Evolutionary conservation across 176 grass and related monocot species (phyloP).

Genomic region (Rhynchospora pubera): DNA sequence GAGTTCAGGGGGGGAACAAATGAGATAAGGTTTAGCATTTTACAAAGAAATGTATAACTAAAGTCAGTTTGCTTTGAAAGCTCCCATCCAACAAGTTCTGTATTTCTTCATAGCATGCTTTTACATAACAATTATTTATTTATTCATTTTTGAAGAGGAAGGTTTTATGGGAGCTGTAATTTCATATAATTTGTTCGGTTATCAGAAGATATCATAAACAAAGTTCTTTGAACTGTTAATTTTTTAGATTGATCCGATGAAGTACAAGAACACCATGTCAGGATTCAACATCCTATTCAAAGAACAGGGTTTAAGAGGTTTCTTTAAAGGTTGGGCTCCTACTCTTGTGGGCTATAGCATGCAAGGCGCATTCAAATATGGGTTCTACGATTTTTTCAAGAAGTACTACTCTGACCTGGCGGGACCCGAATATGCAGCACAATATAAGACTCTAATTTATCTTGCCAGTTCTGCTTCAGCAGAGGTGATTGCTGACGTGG

Average conservation of each 20-base stretch:
- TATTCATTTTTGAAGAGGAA: too few species aligned
- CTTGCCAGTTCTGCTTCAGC: constrained; percentile 64
- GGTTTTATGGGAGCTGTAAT: too few species aligned
- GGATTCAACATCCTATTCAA: constrained; percentile 61
- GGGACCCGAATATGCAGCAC: constrained; percentile 53
- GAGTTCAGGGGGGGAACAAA: background rate
- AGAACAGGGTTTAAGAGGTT: constrained; percentile 63
- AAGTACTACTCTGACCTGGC: constrained; percentile 63
- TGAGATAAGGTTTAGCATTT: background rate
- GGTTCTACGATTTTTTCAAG: constrained; percentile 78
- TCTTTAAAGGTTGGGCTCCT: constrained; percentile 70
- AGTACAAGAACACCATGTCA: constrained; percentile 74
- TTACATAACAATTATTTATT: too few species aligned
- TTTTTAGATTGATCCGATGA: constrained; percentile 56
- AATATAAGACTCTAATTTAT: constrained; percentile 81
- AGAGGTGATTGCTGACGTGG: constrained; percentile 62
- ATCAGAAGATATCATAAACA: background rate
- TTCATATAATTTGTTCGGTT: too few species aligned
- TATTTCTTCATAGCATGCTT: too few species aligned
- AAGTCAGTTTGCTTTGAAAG: background rate
- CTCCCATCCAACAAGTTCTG: too few species aligned
- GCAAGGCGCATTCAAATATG: constrained; percentile 62
- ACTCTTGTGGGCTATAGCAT: constrained; percentile 66
- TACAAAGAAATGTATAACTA: background rate
- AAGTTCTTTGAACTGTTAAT: background rate